phyloP scores from a whole-genome alignment of 2,329 filamentous ascomycete species.

The Nigrospora sphaerica region DNA sequence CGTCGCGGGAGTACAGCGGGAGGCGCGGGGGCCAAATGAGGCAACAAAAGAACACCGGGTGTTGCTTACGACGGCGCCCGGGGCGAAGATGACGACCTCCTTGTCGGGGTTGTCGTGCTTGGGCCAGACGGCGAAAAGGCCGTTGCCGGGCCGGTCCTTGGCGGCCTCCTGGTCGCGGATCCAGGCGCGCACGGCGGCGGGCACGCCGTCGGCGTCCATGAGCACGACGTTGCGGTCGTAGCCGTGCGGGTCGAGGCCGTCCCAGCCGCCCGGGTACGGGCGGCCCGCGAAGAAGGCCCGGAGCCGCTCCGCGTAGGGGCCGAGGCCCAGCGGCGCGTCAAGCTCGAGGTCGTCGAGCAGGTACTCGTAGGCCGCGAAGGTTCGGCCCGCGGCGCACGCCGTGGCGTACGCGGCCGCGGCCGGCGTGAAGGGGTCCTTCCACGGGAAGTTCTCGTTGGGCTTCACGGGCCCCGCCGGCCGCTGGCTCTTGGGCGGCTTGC shows the following conservation, averaged over 20 bases:
- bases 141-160: slow-evolving; percentile 4
- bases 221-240: slow-evolving; percentile 37
- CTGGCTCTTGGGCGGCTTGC: background rate
- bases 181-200: slow-evolving; percentile 37
- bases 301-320: slow-evolving; percentile 30
- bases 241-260: slow-evolving; percentile 43
- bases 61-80: slow-evolving; percentile 41
- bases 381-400: slow-evolving; percentile 24
- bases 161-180: slow-evolving; percentile 28
- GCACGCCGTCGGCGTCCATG: slow-evolving; percentile 38
- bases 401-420: slow-evolving; percentile 19
- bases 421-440: slow-evolving; percentile 31
- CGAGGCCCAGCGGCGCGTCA: slow-evolving; percentile 28
- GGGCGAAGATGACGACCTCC: slow-evolving; percentile 41
- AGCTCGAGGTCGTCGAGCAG: slow-evolving; percentile 35
- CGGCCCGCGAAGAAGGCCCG: slow-evolving; percentile 30
- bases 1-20: too few species aligned
- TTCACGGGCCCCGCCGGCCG: background rate
- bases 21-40: too few species aligned
- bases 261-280: slow-evolving; percentile 45
- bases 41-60: too few species aligned
- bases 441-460: slow-evolving; percentile 25
- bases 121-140: slow-evolving; percentile 1
- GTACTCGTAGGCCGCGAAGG: slow-evolving; percentile 32
- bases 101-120: slow-evolving; percentile 5